Evolutionary conservation across 2,329 filamentous ascomycete genomes (phyloP), one percentile per base, ranked within the genome.

Genomic region (Calonectria montana): DNA sequence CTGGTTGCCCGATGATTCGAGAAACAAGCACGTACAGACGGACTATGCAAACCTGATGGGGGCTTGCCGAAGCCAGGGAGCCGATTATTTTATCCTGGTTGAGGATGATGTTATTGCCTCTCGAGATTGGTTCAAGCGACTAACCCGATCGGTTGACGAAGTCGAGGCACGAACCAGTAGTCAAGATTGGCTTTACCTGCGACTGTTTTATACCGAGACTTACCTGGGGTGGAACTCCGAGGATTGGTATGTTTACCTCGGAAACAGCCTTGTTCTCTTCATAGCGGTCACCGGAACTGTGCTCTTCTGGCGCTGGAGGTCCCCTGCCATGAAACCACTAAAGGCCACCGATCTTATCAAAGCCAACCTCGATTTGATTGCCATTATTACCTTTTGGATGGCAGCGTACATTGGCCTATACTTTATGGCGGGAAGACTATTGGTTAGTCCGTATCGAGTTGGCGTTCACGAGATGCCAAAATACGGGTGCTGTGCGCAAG

Each of bases 401-500:
- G 73, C 75, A 3, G 73, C 76, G 0, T 77, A 78, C 3, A 76
- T 80, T 4, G 45, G 25, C 0, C 64, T 82, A 13, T 80, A 78
- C 67, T 82, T 82, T 37, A 71, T 81, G 45, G 76, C 78, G 8
- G 81, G 81, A 4, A 74, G 80, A 2, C 63, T 82, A 1, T 65
- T 79, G 8, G 77, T 81, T 9, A 70, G 67, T 29, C 78, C 79
- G 0, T 67, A 77, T 7, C 68, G 47, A 3, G 47, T 31, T 4
- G 81, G 81, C 1, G 74, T 83, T 8, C 77, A 76, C 1, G 77
- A 82, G 73, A 83, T 83, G 82, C 76, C 80, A 1, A 74, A 72
- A 12, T 82, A 83, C 41, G 82, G 82, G 9, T 83, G 82, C 43
- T 83, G 82, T 50, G 80, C 82, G 7, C 82, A 83, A 65, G 82